phyloP scores from a whole-genome alignment of 129 eudicot species.

The Saussurea involucrata region DNA sequence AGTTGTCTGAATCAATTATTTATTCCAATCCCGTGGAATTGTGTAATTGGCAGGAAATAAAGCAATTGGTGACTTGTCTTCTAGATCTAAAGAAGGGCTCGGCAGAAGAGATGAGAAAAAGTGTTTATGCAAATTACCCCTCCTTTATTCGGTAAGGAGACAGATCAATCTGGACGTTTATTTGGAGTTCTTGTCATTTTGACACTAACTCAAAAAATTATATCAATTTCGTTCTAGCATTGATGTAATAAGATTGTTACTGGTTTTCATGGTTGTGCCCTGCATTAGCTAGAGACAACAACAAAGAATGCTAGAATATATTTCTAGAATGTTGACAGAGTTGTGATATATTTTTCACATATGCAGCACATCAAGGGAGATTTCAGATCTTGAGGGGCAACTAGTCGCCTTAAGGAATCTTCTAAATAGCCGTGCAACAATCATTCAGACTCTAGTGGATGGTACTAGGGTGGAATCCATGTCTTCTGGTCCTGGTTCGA shows the following conservation, averaged over 20 bases:
- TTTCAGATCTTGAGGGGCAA: slow-evolving; percentile 93
- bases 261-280: neutral
- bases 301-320: neutral
- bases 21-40: neutral
- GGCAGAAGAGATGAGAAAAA: slow-evolving; percentile 98
- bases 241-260: neutral
- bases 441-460: slow-evolving; percentile 74
- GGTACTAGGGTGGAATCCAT: slow-evolving; percentile 57
- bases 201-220: neutral
- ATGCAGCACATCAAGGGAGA: slow-evolving; percentile 85
- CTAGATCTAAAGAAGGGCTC: slow-evolving; percentile 81
- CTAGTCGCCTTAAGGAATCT: slow-evolving; percentile 74
- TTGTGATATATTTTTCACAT: slow-evolving; percentile 1
- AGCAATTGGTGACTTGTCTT: slow-evolving; percentile 55
- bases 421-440: slow-evolving; percentile 55
- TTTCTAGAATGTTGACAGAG: neutral
- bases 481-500: slow-evolving; percentile 39
- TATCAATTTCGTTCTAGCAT: neutral
- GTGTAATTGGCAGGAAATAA: slow-evolving; percentile 63
- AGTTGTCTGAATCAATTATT: neutral
- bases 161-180: neutral
- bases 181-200: neutral
- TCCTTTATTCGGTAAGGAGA: slow-evolving; percentile 71
- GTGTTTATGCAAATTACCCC: slow-evolving; percentile 92
- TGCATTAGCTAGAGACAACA: neutral